Evolutionary conservation across 2,329 filamentous ascomycete species (phyloP).

Genomic region (Biscogniauxia marginata): DNA sequence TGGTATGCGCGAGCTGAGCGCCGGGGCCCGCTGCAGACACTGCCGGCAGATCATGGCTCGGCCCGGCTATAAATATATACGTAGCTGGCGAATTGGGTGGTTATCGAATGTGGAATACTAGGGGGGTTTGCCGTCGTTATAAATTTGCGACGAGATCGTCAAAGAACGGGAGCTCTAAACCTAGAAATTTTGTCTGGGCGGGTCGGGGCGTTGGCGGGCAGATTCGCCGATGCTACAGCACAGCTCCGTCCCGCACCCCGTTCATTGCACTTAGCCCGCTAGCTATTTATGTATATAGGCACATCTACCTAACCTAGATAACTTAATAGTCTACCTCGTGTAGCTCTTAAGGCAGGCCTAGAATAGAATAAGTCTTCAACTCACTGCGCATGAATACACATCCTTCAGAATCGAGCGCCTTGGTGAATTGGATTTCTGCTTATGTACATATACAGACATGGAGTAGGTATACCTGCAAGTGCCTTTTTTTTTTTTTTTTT

Average conservation of each 20-base stretch:
- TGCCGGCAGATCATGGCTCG: conserved; percentile 41
- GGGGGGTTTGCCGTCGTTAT: not conserved
- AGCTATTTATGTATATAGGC: not conserved
- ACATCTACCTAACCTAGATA: no score
- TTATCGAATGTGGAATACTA: not conserved
- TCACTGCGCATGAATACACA: not conserved
- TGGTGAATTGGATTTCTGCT: not conserved
- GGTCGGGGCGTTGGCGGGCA: conserved; percentile 26
- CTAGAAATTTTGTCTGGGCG: conserved; percentile 32
- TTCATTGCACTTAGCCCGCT: not conserved
- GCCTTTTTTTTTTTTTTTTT: not conserved
- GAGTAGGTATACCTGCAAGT: not conserved
- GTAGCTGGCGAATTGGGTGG: not conserved
- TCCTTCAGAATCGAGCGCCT: not conserved
- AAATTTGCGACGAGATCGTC: not conserved
- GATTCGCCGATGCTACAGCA: conserved; percentile 22
- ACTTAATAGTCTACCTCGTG: no score
- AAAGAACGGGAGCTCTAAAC: conserved; percentile 10
- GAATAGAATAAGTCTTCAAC: not conserved
- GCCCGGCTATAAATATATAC: conserved; percentile 7
- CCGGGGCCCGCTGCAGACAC: conserved; percentile 50
- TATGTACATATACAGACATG: conserved; percentile 15
- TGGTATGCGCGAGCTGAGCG: conserved; percentile 22
- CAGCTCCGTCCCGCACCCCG: no score
- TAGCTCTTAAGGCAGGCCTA: no score